Evolutionary conservation across 1,284 basidiomycete genomes (phyloP).

Genomic region (Cryptococcus wingfieldii): DNA sequence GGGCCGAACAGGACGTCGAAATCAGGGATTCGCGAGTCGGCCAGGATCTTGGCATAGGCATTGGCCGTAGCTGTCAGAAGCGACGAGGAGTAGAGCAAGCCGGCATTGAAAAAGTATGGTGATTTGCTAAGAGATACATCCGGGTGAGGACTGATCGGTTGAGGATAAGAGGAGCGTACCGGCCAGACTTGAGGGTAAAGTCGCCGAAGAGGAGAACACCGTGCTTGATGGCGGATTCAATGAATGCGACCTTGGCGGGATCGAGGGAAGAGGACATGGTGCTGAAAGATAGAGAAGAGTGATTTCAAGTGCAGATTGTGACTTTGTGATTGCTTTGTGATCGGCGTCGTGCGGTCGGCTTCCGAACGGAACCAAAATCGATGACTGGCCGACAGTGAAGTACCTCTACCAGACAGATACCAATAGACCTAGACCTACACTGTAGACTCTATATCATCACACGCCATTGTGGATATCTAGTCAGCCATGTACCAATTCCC

Average conservation of each 20-base stretch:
- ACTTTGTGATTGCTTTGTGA: too few species aligned
- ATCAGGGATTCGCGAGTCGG: constrained; percentile 54
- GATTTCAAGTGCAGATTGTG: neutral
- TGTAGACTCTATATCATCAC: too few species aligned
- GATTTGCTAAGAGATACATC: constrained; percentile 59
- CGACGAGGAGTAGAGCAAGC: constrained; percentile 76
- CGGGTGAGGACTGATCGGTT: neutral
- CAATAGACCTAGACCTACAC: too few species aligned
- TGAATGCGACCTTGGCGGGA: constrained; percentile 45
- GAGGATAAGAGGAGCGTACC: constrained; percentile 55
- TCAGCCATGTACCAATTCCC: too few species aligned
- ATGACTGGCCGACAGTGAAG: too few species aligned
- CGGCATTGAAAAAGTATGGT: constrained; percentile 97
- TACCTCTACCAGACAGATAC: too few species aligned
- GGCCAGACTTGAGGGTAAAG: constrained; percentile 90
- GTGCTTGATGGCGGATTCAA: constrained; percentile 47
- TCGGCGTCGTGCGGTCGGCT: neutral
- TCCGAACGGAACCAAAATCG: neutral
- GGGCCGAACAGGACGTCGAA: constrained; percentile 96
- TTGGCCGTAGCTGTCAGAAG: constrained; percentile 73
- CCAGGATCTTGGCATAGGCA: constrained; percentile 70
- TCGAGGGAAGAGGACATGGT: constrained; percentile 18
- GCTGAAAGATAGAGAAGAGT: neutral
- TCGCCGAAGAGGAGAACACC: constrained; percentile 74
- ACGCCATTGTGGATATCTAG: too few species aligned